phyloP scores from a whole-genome alignment of 2,329 filamentous ascomycete species.

The Malbranchea cinnamomea region DNA sequence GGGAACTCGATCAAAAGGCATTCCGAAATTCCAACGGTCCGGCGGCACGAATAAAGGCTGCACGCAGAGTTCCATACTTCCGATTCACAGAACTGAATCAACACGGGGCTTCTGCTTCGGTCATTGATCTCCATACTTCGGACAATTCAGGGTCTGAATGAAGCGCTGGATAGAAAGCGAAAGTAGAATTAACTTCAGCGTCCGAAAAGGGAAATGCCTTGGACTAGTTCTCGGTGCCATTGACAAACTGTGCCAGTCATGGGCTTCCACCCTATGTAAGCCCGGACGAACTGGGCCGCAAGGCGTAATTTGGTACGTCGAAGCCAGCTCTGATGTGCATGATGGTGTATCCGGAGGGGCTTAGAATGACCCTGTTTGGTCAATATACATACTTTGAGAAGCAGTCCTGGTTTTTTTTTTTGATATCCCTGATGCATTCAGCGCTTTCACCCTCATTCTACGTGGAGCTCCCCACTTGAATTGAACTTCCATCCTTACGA shows the following conservation, averaged over 20 bases:
- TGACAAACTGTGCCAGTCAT: constrained; percentile 58
- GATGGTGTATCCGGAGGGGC: constrained; percentile 67
- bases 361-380: constrained; percentile 57
- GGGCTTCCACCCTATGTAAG: constrained; percentile 47
- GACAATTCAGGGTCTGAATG: constrained; percentile 5
- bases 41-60: constrained; percentile 11
- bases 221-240: constrained; percentile 55
- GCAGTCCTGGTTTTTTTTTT: constrained; percentile 49
- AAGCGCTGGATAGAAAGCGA: constrained; percentile 12
- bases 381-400: too few species aligned
- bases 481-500: too few species aligned
- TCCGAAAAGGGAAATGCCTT: constrained; percentile 54
- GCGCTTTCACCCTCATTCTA: too few species aligned
- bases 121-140: constrained; percentile 25
- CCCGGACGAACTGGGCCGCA: constrained; percentile 56
- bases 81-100: constrained; percentile 58
- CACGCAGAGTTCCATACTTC: constrained; percentile 41
- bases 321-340: constrained; percentile 61
- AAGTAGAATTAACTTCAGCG: constrained; percentile 40
- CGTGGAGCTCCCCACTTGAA: too few species aligned
- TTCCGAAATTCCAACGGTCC: constrained; percentile 32
- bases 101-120: constrained; percentile 43
- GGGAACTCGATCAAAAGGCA: constrained; percentile 44
- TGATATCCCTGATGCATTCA: constrained; percentile 50
- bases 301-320: constrained; percentile 50